phyloP scores from a whole-genome alignment of 176 grass and related monocot species.

The Cocos nucifera region DNA sequence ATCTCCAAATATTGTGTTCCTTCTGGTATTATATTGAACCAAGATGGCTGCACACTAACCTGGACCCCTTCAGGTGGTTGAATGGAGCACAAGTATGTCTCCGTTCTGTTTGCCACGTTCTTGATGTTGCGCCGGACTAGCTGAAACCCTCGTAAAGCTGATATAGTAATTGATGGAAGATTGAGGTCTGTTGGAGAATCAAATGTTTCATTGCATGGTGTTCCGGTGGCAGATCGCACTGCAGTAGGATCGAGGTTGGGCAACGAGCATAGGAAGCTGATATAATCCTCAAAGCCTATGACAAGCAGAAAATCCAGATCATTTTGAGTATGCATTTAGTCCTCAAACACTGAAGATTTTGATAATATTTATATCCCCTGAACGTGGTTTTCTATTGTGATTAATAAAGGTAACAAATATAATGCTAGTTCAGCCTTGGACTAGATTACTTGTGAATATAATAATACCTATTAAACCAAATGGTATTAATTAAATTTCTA shows the following conservation, averaged over 20 bases:
- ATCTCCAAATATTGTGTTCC: constrained; percentile 34
- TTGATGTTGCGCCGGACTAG: constrained; percentile 25
- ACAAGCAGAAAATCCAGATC: neutral
- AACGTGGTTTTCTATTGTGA: too few species aligned
- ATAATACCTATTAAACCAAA: too few species aligned
- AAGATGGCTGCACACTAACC: constrained; percentile 24
- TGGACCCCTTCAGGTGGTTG: constrained; percentile 29
- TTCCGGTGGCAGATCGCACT: constrained; percentile 21
- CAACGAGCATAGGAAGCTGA: constrained; percentile 43
- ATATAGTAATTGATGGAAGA: constrained; percentile 49
- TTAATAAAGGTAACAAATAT: too few species aligned
- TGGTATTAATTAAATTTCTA: too few species aligned
- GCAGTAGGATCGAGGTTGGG: constrained; percentile 18
- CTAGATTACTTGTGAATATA: too few species aligned
- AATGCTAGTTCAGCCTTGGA: too few species aligned
- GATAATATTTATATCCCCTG: too few species aligned
- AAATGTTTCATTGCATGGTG: constrained; percentile 1
- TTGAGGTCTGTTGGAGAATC: constrained; percentile 38
- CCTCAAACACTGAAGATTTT: too few species aligned
- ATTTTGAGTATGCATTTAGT: too few species aligned
- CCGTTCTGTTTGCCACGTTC: constrained; percentile 28
- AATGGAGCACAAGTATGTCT: constrained; percentile 36
- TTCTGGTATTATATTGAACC: constrained; percentile 30
- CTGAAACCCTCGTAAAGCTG: constrained; percentile 24
- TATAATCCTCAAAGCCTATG: constrained; percentile 30